These are phyloP conservation scores for Nemania serpens DNA, from an alignment of 2,329 filamentous ascomycete genomes.

Conservation along the genomic window DNA sequence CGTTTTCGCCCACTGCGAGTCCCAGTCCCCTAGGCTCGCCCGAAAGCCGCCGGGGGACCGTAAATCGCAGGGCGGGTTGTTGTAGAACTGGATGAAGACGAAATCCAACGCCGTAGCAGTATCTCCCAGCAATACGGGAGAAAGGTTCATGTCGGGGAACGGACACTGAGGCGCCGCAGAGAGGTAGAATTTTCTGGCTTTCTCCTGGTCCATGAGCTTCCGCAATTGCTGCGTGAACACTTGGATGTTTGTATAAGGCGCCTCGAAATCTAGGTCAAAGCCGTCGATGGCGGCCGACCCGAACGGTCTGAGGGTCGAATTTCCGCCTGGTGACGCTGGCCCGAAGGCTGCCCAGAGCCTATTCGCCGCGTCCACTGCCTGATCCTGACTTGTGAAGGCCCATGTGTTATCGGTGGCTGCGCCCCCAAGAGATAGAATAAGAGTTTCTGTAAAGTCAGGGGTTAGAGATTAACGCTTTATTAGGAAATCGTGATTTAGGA, in stretches of 20 bases:
- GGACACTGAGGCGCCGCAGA: conserved; percentile 70
- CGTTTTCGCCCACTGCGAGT: conserved; percentile 63
- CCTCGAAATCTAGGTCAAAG: conserved; percentile 77
- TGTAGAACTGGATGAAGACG: conserved; percentile 69
- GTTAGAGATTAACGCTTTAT: background rate
- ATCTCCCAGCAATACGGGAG: conserved; percentile 56
- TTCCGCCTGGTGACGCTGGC: conserved; percentile 45
- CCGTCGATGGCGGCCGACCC: conserved; percentile 70
- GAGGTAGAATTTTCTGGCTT: conserved; percentile 55
- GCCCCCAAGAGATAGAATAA: conserved; percentile 74
- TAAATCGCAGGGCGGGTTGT: conserved; percentile 67
- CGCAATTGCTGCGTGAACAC: conserved; percentile 64
- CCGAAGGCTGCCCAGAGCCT: conserved; percentile 74
- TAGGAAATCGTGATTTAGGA: no score
- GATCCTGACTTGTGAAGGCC: conserved; percentile 59
- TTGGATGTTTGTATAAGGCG: conserved; percentile 59
- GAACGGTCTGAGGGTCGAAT: conserved; percentile 64
- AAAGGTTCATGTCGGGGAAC: conserved; percentile 64
- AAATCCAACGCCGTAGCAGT: conserved; percentile 59
- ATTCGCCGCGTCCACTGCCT: conserved; percentile 61
- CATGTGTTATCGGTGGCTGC: conserved; percentile 64
- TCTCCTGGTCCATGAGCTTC: conserved; percentile 50
- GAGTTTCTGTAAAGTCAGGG: conserved; percentile 52
- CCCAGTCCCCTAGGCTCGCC: conserved; percentile 65
- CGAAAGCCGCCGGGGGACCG: conserved; percentile 47